Percentiles rank a stretch among this genome's conserved stretches.
Conservation (phyloP, 345 rosid genomes). For the Corymbia maculata region DNA sequence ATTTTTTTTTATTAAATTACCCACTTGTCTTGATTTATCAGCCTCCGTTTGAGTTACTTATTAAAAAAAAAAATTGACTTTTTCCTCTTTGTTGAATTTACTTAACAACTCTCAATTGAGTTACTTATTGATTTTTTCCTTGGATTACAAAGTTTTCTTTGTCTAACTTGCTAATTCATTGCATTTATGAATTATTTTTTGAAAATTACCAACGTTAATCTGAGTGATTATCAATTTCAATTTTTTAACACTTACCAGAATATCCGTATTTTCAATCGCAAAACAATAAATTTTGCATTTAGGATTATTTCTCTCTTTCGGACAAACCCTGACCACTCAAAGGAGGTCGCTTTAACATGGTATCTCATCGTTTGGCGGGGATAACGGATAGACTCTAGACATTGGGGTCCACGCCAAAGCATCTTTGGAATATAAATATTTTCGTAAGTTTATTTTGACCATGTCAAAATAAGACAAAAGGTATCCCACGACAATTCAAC, state of each 20-base stretch:
- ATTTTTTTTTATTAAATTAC: too few species aligned
- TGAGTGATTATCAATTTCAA: neutral
- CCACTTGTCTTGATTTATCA: neutral
- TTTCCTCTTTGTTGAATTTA: too few species aligned
- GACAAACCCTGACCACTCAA: neutral
- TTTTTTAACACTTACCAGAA: neutral
- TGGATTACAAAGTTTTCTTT: neutral
- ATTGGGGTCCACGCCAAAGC: neutral
- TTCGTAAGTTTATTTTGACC: neutral
- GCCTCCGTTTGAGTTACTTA: neutral
- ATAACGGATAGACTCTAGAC: neutral
- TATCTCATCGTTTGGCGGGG: neutral
- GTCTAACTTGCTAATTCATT: neutral
- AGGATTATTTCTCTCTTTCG: neutral
- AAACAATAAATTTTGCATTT: neutral
- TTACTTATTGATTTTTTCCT: neutral
- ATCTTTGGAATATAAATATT: rapidly evolving
- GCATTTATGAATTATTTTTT: neutral
- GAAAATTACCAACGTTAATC: neutral
- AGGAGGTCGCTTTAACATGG: neutral
- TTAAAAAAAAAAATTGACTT: too few species aligned
- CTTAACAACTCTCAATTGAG: neutral
- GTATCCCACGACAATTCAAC: neutral
- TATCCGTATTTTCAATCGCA: neutral
- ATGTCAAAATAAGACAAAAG: neutral